Evolutionary conservation across 2,329 filamentous ascomycete species (phyloP), one percentile per base, ranked within the genome.

Genomic region (Ophiostoma ulmi): DNA sequence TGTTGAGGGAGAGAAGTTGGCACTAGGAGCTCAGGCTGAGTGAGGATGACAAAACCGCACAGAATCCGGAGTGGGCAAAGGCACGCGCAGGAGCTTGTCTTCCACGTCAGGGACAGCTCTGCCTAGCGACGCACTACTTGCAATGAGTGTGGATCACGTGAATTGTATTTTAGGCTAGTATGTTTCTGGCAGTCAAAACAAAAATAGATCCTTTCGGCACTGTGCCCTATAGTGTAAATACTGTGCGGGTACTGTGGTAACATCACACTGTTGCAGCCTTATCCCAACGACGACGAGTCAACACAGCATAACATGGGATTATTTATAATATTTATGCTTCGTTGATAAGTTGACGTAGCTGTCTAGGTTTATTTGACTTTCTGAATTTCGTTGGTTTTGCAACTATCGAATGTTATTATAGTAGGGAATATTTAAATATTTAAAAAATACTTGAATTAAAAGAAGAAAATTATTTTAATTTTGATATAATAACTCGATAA

Each of bases 101-200:
- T 67, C 66, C 66, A 67, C 66, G 66, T 67, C 66, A 67, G 66
- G 66, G 14, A 58, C 65, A 67, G 66, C 66, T 67, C 66, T 67
- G 66, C 66, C 66, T 67, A 67, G 66, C 66, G 64, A 66, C 64
- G 64, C 63, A 66, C 35, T 39, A 14, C 26, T 65, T 2, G 55
- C 55, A 20, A 63, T 26, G 22, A 35, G n/a, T 65, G n/a, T 26
- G 2, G 38, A 22, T 67, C 65, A 67, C 65, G 65, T 67, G 65
- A 63, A 5, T 0, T 17, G 10, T 5, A 5, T 36, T 39, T 5
- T 39, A 7, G 36, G 17, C 63, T 65, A 65, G 63, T 65, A 14
- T 11, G 3, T 13, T 38, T 22, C 17, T 22, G n/a, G 52, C 10
- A 26, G 5, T 13, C 52, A 58, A 58, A 58, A 58, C 52, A 58